Evolutionary conservation across 495 filamentous ascomycete species (phyloP).

Genomic region (Pseudoneurospora amorphoporcata): DNA sequence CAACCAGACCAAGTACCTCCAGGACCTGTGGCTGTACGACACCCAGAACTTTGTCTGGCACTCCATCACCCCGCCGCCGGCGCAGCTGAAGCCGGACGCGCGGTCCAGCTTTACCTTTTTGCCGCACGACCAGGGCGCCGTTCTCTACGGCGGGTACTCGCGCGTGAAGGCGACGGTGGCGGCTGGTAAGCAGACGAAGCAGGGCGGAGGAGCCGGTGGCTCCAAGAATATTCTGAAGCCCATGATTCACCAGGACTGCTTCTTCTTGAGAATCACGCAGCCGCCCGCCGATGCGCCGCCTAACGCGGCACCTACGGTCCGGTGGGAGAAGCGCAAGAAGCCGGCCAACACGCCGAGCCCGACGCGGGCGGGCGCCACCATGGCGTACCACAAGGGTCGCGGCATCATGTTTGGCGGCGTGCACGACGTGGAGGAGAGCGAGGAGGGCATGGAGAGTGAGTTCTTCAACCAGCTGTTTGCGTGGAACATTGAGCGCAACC

Average conservation of each 20-base stretch:
- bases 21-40: conserved; percentile 55
- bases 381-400: conserved; percentile 84
- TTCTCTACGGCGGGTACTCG: conserved; percentile 87
- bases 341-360: conserved; percentile 84
- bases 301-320: conserved; percentile 53
- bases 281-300: conserved; percentile 52
- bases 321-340: conserved; percentile 90
- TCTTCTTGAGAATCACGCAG: conserved; percentile 75
- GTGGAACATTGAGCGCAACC: conserved; percentile 89
- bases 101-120: conserved; percentile 83
- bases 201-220: conserved; percentile 6
- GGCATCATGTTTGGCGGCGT: conserved; percentile 93
- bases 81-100: conserved; percentile 77
- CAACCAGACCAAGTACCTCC: conserved; percentile 81
- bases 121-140: conserved; percentile 80
- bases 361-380: conserved; percentile 73
- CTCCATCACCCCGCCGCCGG: conserved; percentile 56
- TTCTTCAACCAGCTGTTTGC: conserved; percentile 86
- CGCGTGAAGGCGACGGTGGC: conserved; percentile 61
- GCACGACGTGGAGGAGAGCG: conserved; percentile 83
- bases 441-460: conserved; percentile 91
- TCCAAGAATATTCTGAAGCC: conserved; percentile 66
- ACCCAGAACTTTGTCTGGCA: conserved; percentile 65
- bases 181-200: conserved; percentile 46
- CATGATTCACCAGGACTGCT: conserved; percentile 85